phyloP scores from a whole-genome alignment of 2,329 filamentous ascomycete genomes.

The Penicillium rolfsii region DNA sequence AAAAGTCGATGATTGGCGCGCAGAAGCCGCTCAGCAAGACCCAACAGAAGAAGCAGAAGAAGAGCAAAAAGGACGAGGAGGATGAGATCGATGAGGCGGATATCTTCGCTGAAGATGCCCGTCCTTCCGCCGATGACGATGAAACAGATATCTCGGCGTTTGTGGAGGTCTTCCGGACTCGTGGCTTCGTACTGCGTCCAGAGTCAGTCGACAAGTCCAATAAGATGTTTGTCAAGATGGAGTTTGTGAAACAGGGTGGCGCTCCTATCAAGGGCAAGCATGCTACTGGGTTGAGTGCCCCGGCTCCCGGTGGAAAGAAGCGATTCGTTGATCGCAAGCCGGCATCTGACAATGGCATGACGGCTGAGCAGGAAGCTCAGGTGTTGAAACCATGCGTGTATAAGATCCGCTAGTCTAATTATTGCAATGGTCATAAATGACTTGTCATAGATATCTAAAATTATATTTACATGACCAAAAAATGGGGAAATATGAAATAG shows the following conservation, averaged over 20 bases:
- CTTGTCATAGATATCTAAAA: background rate
- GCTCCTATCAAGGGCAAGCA: slow-evolving; percentile 76
- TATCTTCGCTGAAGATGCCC: slow-evolving; percentile 54
- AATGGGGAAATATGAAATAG: too few relatives aligned
- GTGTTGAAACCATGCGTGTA: slow-evolving; percentile 96
- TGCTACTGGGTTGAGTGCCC: slow-evolving; percentile 36
- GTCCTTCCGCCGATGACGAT: slow-evolving; percentile 61
- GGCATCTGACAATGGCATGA: slow-evolving; percentile 57
- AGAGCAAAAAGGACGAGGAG: slow-evolving; percentile 51
- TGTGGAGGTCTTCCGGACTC: slow-evolving; percentile 75
- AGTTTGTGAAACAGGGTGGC: slow-evolving; percentile 79
- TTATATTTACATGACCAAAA: background rate
- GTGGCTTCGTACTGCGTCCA: slow-evolving; percentile 84
- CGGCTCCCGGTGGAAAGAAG: slow-evolving; percentile 44
- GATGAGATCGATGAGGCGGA: slow-evolving; percentile 54
- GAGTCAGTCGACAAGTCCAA: slow-evolving; percentile 78
- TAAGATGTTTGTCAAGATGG: slow-evolving; percentile 98
- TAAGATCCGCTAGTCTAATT: slow-evolving; percentile 70
- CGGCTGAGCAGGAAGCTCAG: slow-evolving; percentile 64
- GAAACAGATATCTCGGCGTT: slow-evolving; percentile 89
- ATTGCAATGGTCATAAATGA: background rate
- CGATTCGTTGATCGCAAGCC: slow-evolving; percentile 60
- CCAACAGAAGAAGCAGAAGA: slow-evolving; percentile 49
- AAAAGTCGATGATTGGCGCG: slow-evolving; percentile 47
- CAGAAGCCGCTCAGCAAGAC: slow-evolving; percentile 46